Conservation (phyloP, 2,329 filamentous ascomycete genomes). For the Fusarium sp. region DNA sequence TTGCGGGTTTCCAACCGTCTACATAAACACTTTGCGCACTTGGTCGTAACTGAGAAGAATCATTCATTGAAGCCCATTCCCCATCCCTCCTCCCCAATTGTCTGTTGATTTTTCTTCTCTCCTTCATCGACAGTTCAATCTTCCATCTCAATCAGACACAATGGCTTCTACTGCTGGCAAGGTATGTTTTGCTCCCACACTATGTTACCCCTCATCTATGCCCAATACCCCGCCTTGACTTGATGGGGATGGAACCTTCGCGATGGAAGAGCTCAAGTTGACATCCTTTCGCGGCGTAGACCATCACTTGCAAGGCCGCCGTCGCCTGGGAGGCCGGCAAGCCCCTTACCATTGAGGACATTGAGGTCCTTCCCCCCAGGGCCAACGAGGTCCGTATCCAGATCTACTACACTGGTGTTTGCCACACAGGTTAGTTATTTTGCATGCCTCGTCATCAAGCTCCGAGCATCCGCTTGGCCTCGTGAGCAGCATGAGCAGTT, state of each 20-base stretch:
- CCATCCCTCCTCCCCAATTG: conserved; percentile 25
- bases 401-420: conserved; percentile 98
- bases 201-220: conserved; percentile 32
- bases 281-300: conserved; percentile 62
- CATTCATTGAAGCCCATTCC: conserved; percentile 31
- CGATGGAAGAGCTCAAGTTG: conserved; percentile 21
- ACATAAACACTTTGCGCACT: conserved; percentile 41
- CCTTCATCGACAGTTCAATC: conserved; percentile 28
- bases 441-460: conserved; percentile 16
- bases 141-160: conserved; percentile 35
- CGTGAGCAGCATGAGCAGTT: not conserved
- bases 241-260: conserved; percentile 12
- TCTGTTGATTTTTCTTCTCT: conserved; percentile 26
- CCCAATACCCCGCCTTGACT: conserved; percentile 39
- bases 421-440: conserved; percentile 82
- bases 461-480: conserved; percentile 1
- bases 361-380: conserved; percentile 90
- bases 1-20: conserved; percentile 35
- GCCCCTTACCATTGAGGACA: conserved; percentile 87
- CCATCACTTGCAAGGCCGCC: conserved; percentile 96
- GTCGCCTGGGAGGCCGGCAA: conserved; percentile 98
- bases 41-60: conserved; percentile 3
- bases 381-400: conserved; percentile 97
- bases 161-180: conserved; percentile 67
- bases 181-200: conserved; percentile 51